Base-by-base conservation (phyloP, 176 grass and related monocot genomes). In the Rhynchospora tenuis region DNA sequence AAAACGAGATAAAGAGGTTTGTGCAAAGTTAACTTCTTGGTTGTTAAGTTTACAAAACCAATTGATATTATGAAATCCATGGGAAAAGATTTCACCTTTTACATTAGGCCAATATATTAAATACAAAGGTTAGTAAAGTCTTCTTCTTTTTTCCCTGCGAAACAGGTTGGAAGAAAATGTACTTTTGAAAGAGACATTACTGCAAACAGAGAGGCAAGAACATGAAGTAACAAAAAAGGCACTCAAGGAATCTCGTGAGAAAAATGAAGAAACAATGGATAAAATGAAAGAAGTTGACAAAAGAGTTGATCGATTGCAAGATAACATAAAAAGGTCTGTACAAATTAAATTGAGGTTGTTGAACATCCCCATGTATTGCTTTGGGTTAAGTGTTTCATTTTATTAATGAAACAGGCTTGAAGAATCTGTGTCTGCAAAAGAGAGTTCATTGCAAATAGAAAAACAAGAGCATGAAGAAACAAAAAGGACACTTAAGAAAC, bases 1-100 rank as follows among this genome's bases (percentile, higher is more conserved):
- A 90, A 84, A 89, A 84, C 77, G 86, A 86, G 83, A 59, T 93
- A 86, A 77, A 88, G 84, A 93, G 91, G 91, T 93, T 84, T 16
- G n/a, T 61, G 60, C 72, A 55, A 74, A 75, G 72, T 75, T 52
- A 29, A 0, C 46, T 54, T 75, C 45, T 75, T 54, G 12, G 27
- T 26, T 45, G 13, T 75, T 52, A 75, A 75, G 47, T 51, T 75
- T 75, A 75, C 72, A 75, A 55, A 74, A 54, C 72, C 72, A 75
- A 75, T 17, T 54, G 13, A 54, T 75, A 52, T 26, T 16, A 54
- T 75, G 71, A 54, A 5, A 75, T 52, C 23, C 51, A 67, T 60
- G 15, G 17, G 27, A 78, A 62, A 50, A 54, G 17, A 45, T 46
- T n/a, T 70, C 24, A 4, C 58, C 6, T 71, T 56, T 23, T 31